Percentiles rank a stretch among this genome's conserved stretches.
These are phyloP conservation scores for Hordeum pubiflorum DNA, from an alignment of 202 grass and related monocot genomes.

Conservation along the genomic window DNA sequence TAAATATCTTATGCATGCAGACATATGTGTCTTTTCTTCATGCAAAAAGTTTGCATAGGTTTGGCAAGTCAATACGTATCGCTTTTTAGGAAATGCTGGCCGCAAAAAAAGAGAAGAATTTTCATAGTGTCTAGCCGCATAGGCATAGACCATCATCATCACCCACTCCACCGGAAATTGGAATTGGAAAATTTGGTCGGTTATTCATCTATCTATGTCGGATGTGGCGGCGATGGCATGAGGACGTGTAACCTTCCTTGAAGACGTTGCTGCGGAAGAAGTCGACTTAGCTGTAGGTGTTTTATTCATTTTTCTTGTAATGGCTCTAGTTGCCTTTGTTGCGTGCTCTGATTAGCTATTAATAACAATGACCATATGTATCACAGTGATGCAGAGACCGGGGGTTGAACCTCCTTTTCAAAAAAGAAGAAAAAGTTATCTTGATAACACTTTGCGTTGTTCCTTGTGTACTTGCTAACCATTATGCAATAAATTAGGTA, in stretches of 20 bases:
- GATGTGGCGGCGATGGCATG: too few species aligned
- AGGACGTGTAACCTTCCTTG: too few species aligned
- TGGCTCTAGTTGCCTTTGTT: too few species aligned
- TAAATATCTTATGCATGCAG: background rate
- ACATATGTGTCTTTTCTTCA: background rate
- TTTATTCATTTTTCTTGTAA: too few species aligned
- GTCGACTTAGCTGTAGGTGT: too few species aligned
- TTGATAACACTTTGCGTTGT: background rate
- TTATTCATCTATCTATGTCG: background rate
- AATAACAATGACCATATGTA: too few species aligned
- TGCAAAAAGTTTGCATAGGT: background rate
- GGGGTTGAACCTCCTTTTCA: too few species aligned
- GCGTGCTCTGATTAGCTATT: too few species aligned
- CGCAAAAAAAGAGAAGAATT: background rate
- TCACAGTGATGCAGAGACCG: too few species aligned
- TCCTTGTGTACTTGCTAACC: background rate
- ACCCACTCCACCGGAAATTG: background rate
- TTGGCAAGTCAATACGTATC: background rate
- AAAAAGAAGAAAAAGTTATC: background rate
- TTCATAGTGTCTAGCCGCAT: background rate
- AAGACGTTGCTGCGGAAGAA: too few species aligned
- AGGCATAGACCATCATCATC: background rate
- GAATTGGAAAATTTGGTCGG: background rate
- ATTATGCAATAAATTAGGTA: background rate
- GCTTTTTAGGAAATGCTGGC: background rate